Conservation (phyloP, 495 filamentous ascomycete species). For the Neurospora africana region DNA sequence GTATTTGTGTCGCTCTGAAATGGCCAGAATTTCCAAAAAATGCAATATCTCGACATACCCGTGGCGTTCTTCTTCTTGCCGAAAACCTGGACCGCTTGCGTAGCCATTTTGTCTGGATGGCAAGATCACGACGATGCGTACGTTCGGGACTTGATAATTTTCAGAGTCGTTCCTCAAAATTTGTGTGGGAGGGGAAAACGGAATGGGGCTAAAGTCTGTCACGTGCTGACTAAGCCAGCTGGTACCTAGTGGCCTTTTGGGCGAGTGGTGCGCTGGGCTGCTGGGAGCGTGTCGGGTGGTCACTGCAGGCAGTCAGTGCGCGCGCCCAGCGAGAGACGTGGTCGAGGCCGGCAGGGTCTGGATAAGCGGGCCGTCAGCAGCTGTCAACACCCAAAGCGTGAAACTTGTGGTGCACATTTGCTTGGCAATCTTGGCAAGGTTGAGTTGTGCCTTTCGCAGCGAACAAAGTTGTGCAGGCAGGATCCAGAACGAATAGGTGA, state of each 20-base stretch:
- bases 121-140: slow-evolving; percentile 24
- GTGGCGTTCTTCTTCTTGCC: slow-evolving; percentile 36
- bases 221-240: slow-evolving; percentile 13
- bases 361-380: not conserved
- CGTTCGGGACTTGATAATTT: slow-evolving; percentile 12
- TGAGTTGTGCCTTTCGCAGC: not conserved
- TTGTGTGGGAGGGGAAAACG: slow-evolving; percentile 29
- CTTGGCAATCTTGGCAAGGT: not conserved
- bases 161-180: slow-evolving; percentile 13
- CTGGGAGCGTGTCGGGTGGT: not conserved
- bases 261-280: not conserved
- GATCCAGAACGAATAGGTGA: not conserved
- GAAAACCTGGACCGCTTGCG: slow-evolving; percentile 29
- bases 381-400: not conserved
- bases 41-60: slow-evolving; percentile 15
- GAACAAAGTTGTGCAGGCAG: not conserved
- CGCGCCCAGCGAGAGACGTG: not conserved
- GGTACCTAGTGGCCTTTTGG: not conserved
- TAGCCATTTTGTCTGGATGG: slow-evolving; percentile 26
- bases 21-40: slow-evolving; percentile 1
- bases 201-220: slow-evolving; percentile 24
- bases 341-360: not conserved
- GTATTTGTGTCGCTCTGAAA: slow-evolving; percentile 2
- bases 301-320: not conserved
- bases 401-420: not conserved